Base-by-base conservation (phyloP, 2,329 filamentous ascomycete species). In the Chrysoporthe puriensis region DNA sequence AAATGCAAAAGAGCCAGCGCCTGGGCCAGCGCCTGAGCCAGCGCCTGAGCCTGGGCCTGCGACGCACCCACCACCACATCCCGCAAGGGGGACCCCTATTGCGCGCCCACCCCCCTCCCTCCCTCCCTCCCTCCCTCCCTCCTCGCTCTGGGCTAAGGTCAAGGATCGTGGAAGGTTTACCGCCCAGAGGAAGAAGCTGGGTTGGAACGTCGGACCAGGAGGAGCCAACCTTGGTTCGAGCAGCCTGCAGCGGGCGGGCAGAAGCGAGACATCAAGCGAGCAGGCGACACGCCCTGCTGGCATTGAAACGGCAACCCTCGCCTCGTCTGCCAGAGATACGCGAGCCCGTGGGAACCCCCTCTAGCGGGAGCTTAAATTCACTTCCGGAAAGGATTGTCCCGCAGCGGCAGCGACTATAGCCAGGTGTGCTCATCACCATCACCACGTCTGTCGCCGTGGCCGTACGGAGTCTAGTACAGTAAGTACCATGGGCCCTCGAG, bases 301-400 rank as follows among this genome's bases (percentile, higher is more conserved):
- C 32, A 62, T 46, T 21, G 42, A 46, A 57, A 60, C 63, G 67
- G 60, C 63, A 65, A 54, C 64, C 52, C 64, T 69, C 64, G 60
- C 63, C 54, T 66, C 52, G 34, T 18, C 52, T 66, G 63, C 57
- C 58, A 61, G 43, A 69, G 67, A 69, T 69, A 67, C 67, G 67
- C 67, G 67, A 69, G 67, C 34, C 67, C 67, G 67, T 69, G 59
- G 66, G 64, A 64, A 57, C 56, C 58, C 40, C 56, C 26, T 52
- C 57, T 67, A 66, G 66, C 66, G 66, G 66, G 63, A 68, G 64
- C 64, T 66, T 69, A 68, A 56, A 64, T 67, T 64, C 61, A 57
- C 59, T 40, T 50, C 44, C 46, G 43, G 58, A 44, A 60, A 60
- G 42, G 43, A 40, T 50, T 43, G 34, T 52, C 34, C 48, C 40